phyloP scores from a whole-genome alignment of 2,329 filamentous ascomycete species.

The Paecilomyces fulvus region DNA sequence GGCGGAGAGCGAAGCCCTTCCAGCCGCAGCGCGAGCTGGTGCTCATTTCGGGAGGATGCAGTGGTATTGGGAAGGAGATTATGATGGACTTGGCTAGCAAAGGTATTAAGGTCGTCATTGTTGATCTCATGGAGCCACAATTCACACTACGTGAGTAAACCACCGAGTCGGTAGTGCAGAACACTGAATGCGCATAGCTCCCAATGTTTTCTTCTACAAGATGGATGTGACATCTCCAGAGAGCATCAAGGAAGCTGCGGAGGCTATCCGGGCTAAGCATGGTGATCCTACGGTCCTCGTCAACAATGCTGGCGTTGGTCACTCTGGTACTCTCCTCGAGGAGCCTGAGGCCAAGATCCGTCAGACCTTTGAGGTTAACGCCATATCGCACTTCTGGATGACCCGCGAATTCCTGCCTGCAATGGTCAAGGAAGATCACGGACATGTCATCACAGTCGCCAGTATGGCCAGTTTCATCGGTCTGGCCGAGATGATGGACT shows the following conservation, averaged over 20 bases:
- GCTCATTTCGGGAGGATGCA: constrained; percentile 28
- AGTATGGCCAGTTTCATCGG: constrained; percentile 44
- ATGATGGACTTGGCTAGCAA: constrained; percentile 20
- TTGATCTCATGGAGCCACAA: constrained; percentile 28
- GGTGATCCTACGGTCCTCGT: constrained; percentile 41
- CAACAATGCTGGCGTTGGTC: constrained; percentile 44
- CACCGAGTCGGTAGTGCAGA: not conserved
- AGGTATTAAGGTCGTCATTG: constrained; percentile 25
- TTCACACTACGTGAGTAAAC: constrained; percentile 19
- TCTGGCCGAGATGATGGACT: constrained; percentile 44
- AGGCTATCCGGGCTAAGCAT: constrained; percentile 29
- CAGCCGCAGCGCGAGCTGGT: constrained; percentile 18
- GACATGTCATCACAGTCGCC: constrained; percentile 50
- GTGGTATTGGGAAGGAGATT: constrained; percentile 31
- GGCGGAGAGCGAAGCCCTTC: constrained; percentile 10
- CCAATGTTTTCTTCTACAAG: constrained; percentile 29
- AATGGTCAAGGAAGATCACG: constrained; percentile 45
- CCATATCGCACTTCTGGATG: constrained; percentile 43
- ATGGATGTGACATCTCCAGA: constrained; percentile 28
- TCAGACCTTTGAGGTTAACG: constrained; percentile 46
- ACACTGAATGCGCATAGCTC: constrained; percentile 8
- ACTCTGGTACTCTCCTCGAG: constrained; percentile 40
- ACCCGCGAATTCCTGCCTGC: constrained; percentile 45
- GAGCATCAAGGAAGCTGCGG: constrained; percentile 24
- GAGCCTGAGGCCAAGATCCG: constrained; percentile 36